These are phyloP conservation scores for Penicilliopsis zonata DNA, from an alignment of 495 filamentous ascomycete species.

Conservation along the genomic window DNA sequence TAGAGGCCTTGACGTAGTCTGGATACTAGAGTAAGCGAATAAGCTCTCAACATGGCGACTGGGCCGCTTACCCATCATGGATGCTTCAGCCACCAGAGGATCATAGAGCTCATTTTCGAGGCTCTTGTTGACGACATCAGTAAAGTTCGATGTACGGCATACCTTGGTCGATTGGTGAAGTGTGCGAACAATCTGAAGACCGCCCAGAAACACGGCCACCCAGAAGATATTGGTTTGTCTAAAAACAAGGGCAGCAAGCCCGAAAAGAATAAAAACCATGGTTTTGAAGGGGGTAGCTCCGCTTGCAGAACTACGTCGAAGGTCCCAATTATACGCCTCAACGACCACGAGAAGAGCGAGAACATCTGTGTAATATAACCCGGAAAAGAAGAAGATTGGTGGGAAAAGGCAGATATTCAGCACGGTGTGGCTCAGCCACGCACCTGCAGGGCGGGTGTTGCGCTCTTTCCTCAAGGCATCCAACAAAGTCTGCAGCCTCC, in stretches of 20 bases:
- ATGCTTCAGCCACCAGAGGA: conserved; percentile 40
- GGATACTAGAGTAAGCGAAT: conserved; percentile 8
- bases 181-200: conserved; percentile 47
- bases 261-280: conserved; percentile 37
- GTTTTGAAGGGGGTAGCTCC: conserved; percentile 9
- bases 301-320: conserved; percentile 18
- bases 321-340: conserved; percentile 50
- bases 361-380: conserved; percentile 89
- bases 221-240: conserved; percentile 96
- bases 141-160: conserved; percentile 11
- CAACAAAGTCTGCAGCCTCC: conserved; percentile 27
- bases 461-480: conserved; percentile 23
- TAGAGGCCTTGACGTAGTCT: conserved; percentile 48
- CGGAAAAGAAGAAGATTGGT: conserved; percentile 88
- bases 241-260: conserved; percentile 55
- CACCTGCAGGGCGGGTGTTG: conserved; percentile 25
- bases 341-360: conserved; percentile 48
- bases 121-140: conserved; percentile 16
- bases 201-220: conserved; percentile 79
- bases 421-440: conserved; percentile 45
- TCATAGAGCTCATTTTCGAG: conserved; percentile 53
- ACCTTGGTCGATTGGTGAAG: conserved; percentile 16
- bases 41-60: not conserved
- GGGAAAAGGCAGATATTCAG: conserved; percentile 83
- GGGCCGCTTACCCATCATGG: conserved; percentile 38